phyloP scores from a whole-genome alignment of 345 rosid genomes.

The Eucalyptus tenuipes region DNA sequence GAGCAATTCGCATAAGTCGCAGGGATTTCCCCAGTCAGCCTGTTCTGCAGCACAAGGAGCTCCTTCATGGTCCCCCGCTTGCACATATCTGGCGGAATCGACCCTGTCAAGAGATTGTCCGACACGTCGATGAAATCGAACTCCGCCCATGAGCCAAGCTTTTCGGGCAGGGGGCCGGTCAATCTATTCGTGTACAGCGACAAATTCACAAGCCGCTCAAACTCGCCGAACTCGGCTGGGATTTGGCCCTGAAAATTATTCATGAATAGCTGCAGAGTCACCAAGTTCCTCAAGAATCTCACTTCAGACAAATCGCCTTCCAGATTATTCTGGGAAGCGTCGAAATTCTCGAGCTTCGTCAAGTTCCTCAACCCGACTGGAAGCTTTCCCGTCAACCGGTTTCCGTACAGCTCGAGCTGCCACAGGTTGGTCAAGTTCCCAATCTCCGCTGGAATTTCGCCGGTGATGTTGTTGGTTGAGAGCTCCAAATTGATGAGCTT shows the following conservation, averaged over 20 bases:
- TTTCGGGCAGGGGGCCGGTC: slow-evolving; percentile 20
- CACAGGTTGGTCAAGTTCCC: slow-evolving; percentile 12
- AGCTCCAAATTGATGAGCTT: slow-evolving; percentile 21
- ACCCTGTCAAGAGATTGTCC: slow-evolving; percentile 26
- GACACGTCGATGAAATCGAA: slow-evolving; percentile 32
- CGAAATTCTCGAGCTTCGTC: slow-evolving; percentile 21
- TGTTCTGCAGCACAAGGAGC: slow-evolving; percentile 8
- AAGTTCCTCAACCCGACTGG: slow-evolving; percentile 26
- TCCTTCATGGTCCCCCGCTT: slow-evolving; percentile 5
- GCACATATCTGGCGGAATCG: slow-evolving; percentile 38
- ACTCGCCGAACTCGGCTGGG: slow-evolving; percentile 28
- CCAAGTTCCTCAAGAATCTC: slow-evolving; percentile 11
- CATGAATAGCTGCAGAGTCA: slow-evolving; percentile 16
- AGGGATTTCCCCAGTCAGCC: slow-evolving; percentile 4
- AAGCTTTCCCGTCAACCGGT: slow-evolving; percentile 22
- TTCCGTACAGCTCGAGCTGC: slow-evolving; percentile 26
- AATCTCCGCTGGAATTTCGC: slow-evolving; percentile 10
- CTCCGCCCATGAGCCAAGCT: slow-evolving; percentile 28
- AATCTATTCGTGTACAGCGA: slow-evolving; percentile 24
- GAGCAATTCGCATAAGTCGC: neutral
- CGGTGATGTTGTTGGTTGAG: slow-evolving; percentile 11
- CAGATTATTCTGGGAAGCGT: slow-evolving; percentile 17
- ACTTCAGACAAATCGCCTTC: slow-evolving; percentile 25
- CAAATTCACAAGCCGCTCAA: slow-evolving; percentile 24
- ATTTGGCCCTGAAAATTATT: slow-evolving; percentile 21